Conservation (phyloP, 78 protist genomes). For the Neovahlkampfia damariscottae region DNA sequence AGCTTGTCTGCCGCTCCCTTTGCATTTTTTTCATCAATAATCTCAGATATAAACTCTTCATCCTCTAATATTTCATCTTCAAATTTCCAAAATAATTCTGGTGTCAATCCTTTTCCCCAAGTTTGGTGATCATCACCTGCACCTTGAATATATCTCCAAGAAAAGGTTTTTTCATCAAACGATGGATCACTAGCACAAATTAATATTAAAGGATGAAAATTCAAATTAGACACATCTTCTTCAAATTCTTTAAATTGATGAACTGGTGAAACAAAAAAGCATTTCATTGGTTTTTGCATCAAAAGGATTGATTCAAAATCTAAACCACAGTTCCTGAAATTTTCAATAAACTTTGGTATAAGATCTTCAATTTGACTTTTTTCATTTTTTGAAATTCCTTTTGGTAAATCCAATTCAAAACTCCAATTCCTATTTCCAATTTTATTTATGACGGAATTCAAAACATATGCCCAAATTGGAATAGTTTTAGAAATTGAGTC, state of each 20-base stretch:
- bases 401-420: background rate
- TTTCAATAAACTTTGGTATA: background rate
- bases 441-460: background rate
- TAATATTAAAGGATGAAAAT: too few relatives aligned
- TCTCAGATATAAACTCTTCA: background rate
- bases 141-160: conserved; percentile 21
- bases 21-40: background rate
- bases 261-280: background rate
- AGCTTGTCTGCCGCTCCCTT: background rate
- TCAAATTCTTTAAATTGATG: background rate
- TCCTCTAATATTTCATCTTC: conserved; percentile 5
- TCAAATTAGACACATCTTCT: background rate
- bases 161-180: background rate
- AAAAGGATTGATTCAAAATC: background rate
- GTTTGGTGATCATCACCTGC: conserved; percentile 30
- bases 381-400: background rate
- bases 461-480: conserved; percentile 24
- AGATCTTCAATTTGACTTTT: background rate
- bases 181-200: background rate
- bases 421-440: background rate
- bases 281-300: background rate
- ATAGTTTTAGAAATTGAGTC: conserved; percentile 16
- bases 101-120: conserved; percentile 26
- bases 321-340: background rate
- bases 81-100: conserved; percentile 9